These are phyloP conservation scores for Arthrobotrys conoides DNA, from an alignment of 2,329 filamentous ascomycete species.

Conservation along the genomic window DNA sequence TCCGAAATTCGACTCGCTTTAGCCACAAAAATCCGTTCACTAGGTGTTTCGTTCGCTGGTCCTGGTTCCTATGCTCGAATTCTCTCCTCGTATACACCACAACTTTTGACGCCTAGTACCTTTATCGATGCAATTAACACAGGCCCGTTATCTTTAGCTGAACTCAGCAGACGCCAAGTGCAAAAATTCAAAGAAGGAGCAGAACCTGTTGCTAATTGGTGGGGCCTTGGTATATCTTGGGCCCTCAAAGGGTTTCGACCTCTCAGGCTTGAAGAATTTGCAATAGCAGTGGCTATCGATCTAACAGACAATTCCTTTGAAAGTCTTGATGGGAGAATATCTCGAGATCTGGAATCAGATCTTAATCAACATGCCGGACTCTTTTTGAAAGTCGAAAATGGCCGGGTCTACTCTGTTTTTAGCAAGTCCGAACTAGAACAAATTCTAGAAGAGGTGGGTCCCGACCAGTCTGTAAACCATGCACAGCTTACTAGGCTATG, in stretches of 20 bases:
- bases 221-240: background rate
- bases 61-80: too few relatives aligned
- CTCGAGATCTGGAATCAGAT: background rate
- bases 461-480: background rate
- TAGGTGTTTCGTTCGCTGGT: too few relatives aligned
- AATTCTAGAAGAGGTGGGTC: background rate
- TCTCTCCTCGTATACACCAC: too few relatives aligned
- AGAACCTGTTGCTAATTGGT: too few relatives aligned
- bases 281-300: background rate
- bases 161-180: too few relatives aligned
- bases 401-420: background rate
- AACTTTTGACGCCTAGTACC: too few relatives aligned
- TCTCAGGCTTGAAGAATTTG: background rate
- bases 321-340: background rate
- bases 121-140: too few relatives aligned
- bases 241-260: background rate
- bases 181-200: too few relatives aligned
- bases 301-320: background rate
- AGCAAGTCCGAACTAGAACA: background rate
- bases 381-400: background rate
- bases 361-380: background rate
- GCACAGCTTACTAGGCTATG: background rate
- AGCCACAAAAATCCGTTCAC: too few relatives aligned
- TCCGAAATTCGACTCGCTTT: too few relatives aligned
- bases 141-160: too few relatives aligned